phyloP scores from a whole-genome alignment of 1,284 basidiomycete species.

The Moniliophthora roreri region DNA sequence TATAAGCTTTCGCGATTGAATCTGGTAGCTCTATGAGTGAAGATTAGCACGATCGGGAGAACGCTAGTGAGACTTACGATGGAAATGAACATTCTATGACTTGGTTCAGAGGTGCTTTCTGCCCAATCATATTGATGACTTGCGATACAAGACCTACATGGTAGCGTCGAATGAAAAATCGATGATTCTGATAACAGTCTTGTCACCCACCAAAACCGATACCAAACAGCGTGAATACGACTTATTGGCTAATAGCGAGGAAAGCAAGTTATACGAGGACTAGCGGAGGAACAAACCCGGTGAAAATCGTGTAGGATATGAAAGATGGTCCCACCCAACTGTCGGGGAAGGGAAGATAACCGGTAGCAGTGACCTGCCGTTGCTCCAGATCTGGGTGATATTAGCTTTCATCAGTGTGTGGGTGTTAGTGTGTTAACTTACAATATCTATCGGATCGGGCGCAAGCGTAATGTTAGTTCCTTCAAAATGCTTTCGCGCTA shows the following conservation, averaged over 20 bases:
- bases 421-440: slow-evolving; percentile 34
- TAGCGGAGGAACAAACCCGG: slow-evolving; percentile 86
- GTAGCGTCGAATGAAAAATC: too few species aligned
- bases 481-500: slow-evolving; percentile 68
- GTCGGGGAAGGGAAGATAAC: slow-evolving; percentile 52
- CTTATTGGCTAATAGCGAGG: slow-evolving; percentile 84
- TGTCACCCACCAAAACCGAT: slow-evolving; percentile 73
- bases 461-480: slow-evolving; percentile 72
- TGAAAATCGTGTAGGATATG: slow-evolving; percentile 69
- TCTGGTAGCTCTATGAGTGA: slow-evolving; percentile 58
- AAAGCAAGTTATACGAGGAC: slow-evolving; percentile 92
- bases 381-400: slow-evolving; percentile 73
- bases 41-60: not conserved
- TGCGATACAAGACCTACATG: slow-evolving; percentile 58
- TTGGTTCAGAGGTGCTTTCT: slow-evolving; percentile 52
- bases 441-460: slow-evolving; percentile 85
- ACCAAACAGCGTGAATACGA: slow-evolving; percentile 90
- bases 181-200: too few species aligned
- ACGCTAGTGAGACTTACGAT: slow-evolving; percentile 50
- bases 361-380: slow-evolving; percentile 32
- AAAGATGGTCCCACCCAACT: slow-evolving; percentile 64
- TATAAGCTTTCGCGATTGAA: slow-evolving; percentile 76
- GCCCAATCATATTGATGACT: slow-evolving; percentile 68
- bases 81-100: slow-evolving; percentile 65
- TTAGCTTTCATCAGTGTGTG: slow-evolving; percentile 1